Base-by-base conservation (phyloP, 306 rosid species). In the Albizia julibrissin region DNA sequence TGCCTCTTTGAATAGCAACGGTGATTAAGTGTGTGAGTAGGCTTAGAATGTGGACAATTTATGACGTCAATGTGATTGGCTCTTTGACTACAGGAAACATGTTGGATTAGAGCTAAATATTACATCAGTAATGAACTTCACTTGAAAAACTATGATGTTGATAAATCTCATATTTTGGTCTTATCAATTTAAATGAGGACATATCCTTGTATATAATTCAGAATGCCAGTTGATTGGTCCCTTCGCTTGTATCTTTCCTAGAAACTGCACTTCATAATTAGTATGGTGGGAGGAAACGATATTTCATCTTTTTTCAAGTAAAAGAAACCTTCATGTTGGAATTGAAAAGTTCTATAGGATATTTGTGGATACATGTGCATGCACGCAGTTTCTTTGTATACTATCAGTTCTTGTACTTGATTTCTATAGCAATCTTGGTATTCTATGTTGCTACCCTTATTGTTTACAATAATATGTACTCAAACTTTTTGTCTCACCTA, bases 351-450 rank as follows among this genome's bases (percentile, higher is more conserved):
- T 7, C 3, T 34, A 12, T 11, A 7, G 10, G 72, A 34, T 19
- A 33, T 58, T 22, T 58, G 61, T 0, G 61, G 24, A 52, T 7
- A 19, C 24, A 7, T 19, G 4, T 18, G 14, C 72, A 34, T 1
- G 18, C 16, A 59, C 15, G 7, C 31, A 24, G 19, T 61, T 15
- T 43, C 22, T 62, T 72, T 64, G 54, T 75, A 61, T 59, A 33
- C 49, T 12, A 11, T 47, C 61, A 54, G 78, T 56, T 69, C 68
- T 74, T 74, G 66, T 52, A 66, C 65, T 67, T 74, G 43, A 66
- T 79, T 74, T 67, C 79, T 24, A 65, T 64, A 42, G 79, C 56
- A 71, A 44, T 80, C 43, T 31, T 16, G 42, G 50, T 59, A 80
- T 16, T 84, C 80, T 43, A 16, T 14, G 14, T 50, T 66, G 71